Base-by-base conservation (phyloP, 2,329 filamentous ascomycete species). In the Penicillium rolfsii region DNA sequence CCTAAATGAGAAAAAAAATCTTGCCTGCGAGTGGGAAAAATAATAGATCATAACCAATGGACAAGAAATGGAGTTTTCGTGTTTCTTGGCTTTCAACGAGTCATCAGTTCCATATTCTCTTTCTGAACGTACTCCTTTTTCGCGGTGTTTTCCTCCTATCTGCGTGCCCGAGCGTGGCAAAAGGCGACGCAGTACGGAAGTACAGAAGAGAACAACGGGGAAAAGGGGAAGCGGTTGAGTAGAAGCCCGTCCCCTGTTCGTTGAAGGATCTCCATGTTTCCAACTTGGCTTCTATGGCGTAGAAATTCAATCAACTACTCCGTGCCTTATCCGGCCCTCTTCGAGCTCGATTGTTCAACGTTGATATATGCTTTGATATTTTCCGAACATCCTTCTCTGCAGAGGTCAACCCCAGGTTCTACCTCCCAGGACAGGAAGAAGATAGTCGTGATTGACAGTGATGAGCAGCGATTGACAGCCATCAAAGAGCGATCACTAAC, bases 381-480 rank as follows among this genome's bases (percentile, higher is more conserved):
- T 28, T n/a, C 45, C 45, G 26, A n/a, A 28, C 26, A n/a, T 38
- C 54, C 35, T 24, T 28, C 48, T 52, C 55, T 64, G 60, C 58
- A 60, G 55, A 61, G 53, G 43, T 58, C 19, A 63, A 52, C 58
- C 54, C 60, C 40, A 48, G 57, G 35, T 46, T 30, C 46, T 38
- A 22, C 19, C 55, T 2, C 45, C 45, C 61, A 35, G 52, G 59
- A 61, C 52, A 58, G 61, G 61, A 55, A 61, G 61, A 64, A 63
- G 59, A 69, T 67, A 63, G 57, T 66, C 64, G 50, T 58, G 67
- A 69, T 68, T 67, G 66, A 68, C 66, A 57, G 52, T 66, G 60
- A 67, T 69, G 64, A 55, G 59, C 66, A 36, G 38, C 45, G 43
- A 26, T 19, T 43, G 40, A 43, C 40, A 43, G 14, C 22, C 22